Conservation (phyloP, 2,329 filamentous ascomycete genomes). For the Stemphylium lycopersici region DNA sequence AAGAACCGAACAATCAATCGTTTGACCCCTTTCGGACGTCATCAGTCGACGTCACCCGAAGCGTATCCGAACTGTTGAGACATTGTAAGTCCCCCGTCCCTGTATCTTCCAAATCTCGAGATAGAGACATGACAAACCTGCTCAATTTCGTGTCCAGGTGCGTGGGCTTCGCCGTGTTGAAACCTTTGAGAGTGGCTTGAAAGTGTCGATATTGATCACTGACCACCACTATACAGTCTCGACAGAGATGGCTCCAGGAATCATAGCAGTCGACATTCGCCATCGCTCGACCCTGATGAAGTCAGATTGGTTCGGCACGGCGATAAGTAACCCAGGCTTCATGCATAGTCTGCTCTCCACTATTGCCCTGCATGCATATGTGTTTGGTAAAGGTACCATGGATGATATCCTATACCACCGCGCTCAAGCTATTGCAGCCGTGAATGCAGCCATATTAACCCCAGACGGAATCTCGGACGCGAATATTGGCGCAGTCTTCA, state of each 20-base stretch:
- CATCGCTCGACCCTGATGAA: constrained; percentile 44
- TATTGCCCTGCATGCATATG: constrained; percentile 42
- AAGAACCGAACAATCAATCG: constrained; percentile 34
- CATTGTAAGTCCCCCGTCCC: constrained; percentile 44
- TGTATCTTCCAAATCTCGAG: constrained; percentile 20
- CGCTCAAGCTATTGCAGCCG: constrained; percentile 41
- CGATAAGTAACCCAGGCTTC: constrained; percentile 43
- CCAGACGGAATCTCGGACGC: constrained; percentile 44
- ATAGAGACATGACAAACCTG: constrained; percentile 10
- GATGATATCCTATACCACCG: constrained; percentile 43
- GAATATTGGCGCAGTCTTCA: constrained; percentile 49
- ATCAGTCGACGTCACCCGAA: constrained; percentile 34
- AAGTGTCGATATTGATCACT: constrained; percentile 15
- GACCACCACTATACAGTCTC: constrained; percentile 34
- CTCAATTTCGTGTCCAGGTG: neutral
- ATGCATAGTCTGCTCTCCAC: constrained; percentile 49
- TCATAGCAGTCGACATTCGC: constrained; percentile 47
- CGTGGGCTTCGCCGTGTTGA: neutral
- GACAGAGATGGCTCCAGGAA: constrained; percentile 44
- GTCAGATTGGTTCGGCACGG: constrained; percentile 47
- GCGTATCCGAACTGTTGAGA: constrained; percentile 40
- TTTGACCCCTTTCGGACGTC: constrained; percentile 44
- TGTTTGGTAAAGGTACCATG: constrained; percentile 40
- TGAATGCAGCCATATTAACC: constrained; percentile 41
- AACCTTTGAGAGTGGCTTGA: neutral